Base-by-base conservation (phyloP, 2,329 filamentous ascomycete genomes). In the Akanthomyces muscarius region DNA sequence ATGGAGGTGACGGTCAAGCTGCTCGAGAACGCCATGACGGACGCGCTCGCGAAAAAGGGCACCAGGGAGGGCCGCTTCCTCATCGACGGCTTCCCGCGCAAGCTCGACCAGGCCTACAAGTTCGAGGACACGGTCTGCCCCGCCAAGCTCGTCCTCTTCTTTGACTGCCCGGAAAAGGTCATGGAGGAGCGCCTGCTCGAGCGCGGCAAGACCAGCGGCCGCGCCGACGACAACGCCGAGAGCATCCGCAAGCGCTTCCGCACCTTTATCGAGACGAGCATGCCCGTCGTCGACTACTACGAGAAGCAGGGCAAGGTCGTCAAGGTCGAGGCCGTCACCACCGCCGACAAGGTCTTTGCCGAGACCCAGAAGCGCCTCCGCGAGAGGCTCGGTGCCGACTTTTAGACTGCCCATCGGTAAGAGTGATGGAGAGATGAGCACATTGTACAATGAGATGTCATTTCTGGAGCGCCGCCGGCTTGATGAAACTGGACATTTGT, bases 1-100 rank as follows among this genome's bases (percentile, higher is more conserved):
- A 96, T 97, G 91, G 94, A 98, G 77, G 92, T 98, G 57, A 99
- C 95, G 5, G 89, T 99, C 64, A 89, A 93, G 71, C 80, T 99
- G 42, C 85, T 99, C 50, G 93, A 97, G 78, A 96, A 97, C 76
- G 92, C 93, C 64, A 98, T 99, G 91, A 83, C 82, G 63, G 86
- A 84, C 10, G 82, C 85, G 14, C 85, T 97, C 33, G 33, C 33
- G 59, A 72, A 81, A 62, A 76, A 79, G 14, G 70, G 72, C 58
- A 69, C 67, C 60, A 71, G 72, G 67, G 88, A 86, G 74, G 84
- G 84, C 60, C 87, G 90, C 71, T 98, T 98, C 81, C 78, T 89
- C 62, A 86, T 88, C 69, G 85, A 87, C 75, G 89, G 95, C 14
- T 99, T 98, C 81, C 95, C 95, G 38, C 87, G 95, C 70, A 97